Conservation (phyloP, 352 stramenopile species). For the Pythium guiyangense region DNA sequence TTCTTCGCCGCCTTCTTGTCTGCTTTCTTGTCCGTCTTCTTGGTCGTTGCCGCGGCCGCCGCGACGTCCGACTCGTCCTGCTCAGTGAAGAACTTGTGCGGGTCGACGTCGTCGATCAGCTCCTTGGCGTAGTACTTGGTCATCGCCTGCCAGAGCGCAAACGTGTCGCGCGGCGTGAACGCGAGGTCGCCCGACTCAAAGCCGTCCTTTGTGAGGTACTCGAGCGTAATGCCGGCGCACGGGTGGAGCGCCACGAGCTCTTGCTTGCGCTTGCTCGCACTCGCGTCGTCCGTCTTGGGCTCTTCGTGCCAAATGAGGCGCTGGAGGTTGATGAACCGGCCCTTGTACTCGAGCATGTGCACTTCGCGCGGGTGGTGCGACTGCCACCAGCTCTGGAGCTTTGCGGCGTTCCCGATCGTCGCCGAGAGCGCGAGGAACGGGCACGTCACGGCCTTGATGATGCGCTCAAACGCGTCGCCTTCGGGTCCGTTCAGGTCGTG, state of each 20-base stretch:
- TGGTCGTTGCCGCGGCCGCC: constrained; percentile 7
- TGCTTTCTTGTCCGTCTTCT: constrained; percentile 20
- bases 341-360: constrained; percentile 94
- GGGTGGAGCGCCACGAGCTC: constrained; percentile 78
- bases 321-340: constrained; percentile 98
- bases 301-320: constrained; percentile 92
- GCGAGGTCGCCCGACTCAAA: constrained; percentile 82
- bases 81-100: constrained; percentile 92
- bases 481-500: constrained; percentile 97
- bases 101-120: constrained; percentile 90
- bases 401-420: constrained; percentile 96
- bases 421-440: constrained; percentile 97
- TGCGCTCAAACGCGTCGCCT: constrained; percentile 94
- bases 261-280: constrained; percentile 40
- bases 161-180: constrained; percentile 97
- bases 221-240: constrained; percentile 77
- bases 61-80: constrained; percentile 31
- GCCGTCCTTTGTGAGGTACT: constrained; percentile 81
- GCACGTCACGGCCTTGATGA: constrained; percentile 94
- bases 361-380: constrained; percentile 85
- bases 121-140: constrained; percentile 65
- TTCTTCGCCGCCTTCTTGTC: constrained; percentile 39
- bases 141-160: constrained; percentile 93
- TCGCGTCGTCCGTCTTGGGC: constrained; percentile 24
- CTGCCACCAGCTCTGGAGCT: constrained; percentile 95